Conservation (phyloP, 2,329 filamentous ascomycete species). For the Raffaelea arxii region DNA sequence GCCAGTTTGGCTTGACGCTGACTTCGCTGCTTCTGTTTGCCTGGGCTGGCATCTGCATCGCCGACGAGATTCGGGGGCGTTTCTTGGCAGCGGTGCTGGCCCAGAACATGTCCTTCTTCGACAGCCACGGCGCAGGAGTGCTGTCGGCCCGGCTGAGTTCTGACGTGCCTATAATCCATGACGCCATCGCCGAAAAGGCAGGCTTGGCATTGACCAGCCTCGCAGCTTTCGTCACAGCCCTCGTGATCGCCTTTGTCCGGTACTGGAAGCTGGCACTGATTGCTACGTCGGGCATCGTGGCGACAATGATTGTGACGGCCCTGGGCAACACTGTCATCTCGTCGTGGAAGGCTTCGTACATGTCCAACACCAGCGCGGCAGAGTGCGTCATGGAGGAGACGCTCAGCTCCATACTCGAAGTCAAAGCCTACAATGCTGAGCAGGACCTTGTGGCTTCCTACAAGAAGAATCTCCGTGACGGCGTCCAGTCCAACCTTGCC, state of each 20-base stretch:
- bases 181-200: background rate
- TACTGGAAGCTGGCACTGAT: background rate
- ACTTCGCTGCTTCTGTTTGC: conserved; percentile 84
- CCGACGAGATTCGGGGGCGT: conserved; percentile 65
- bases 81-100: conserved; percentile 76
- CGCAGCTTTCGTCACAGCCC: background rate
- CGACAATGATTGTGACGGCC: conserved; percentile 19
- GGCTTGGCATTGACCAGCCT: background rate
- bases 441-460: conserved; percentile 83
- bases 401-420: conserved; percentile 82
- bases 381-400: conserved; percentile 89
- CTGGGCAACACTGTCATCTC: conserved; percentile 33
- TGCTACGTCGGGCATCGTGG: conserved; percentile 75
- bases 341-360: conserved; percentile 69
- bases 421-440: conserved; percentile 85
- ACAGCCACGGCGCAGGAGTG: conserved; percentile 83
- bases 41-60: conserved; percentile 70
- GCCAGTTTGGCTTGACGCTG: conserved; percentile 67
- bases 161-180: background rate
- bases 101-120: conserved; percentile 87
- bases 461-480: conserved; percentile 60
- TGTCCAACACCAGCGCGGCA: conserved; percentile 70
- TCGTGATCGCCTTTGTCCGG: background rate
- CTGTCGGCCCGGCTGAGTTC: conserved; percentile 31
- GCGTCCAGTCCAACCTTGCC: conserved; percentile 65